Evolutionary conservation across 495 filamentous ascomycete genomes (phyloP).

Genomic region (Penicillium maclennaniae): DNA sequence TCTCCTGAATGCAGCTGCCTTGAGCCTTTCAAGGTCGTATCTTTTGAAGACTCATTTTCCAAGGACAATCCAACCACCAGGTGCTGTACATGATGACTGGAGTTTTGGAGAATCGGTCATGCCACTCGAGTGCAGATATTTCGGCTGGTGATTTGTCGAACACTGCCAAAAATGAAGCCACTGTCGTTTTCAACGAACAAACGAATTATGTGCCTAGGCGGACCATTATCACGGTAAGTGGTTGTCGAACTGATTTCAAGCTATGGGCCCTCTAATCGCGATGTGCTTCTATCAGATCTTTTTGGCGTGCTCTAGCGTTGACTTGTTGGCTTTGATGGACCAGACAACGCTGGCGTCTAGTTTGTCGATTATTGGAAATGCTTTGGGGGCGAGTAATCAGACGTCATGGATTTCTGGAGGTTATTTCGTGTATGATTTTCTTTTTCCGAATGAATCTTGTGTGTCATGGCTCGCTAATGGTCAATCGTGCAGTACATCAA

Average conservation of each 20-base stretch:
- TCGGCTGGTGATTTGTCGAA: slow-evolving; percentile 2
- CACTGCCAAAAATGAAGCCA: slow-evolving; percentile 12
- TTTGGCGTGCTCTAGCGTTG: slow-evolving; percentile 52
- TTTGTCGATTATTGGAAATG: slow-evolving; percentile 48
- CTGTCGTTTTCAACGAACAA: slow-evolving; percentile 48
- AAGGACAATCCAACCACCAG: too few relatives aligned
- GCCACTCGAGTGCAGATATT: slow-evolving; percentile 1
- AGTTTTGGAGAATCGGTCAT: slow-evolving; percentile 11
- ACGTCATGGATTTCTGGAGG: slow-evolving; percentile 52
- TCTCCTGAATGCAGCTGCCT: not conserved
- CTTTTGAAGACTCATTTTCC: too few relatives aligned
- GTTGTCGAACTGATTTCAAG: not conserved
- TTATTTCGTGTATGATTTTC: slow-evolving; percentile 46
- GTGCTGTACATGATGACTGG: slow-evolving; percentile 11
- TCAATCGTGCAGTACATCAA: slow-evolving; percentile 40
- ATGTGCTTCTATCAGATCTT: slow-evolving; percentile 41
- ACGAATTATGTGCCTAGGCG: slow-evolving; percentile 51
- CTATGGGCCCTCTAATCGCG: slow-evolving; percentile 2
- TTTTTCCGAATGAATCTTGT: not conserved
- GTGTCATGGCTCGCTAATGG: not conserved
- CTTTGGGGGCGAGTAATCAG: slow-evolving; percentile 44
- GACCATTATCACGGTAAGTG: slow-evolving; percentile 47
- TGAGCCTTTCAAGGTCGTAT: not conserved
- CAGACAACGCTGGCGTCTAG: slow-evolving; percentile 52
- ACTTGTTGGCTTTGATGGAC: slow-evolving; percentile 52